Percentiles rank a stretch among this genome's conserved stretches.
Evolutionary conservation across 2,329 filamentous ascomycete genomes (phyloP).

Genomic region (Penicillium aurantiogriseum): DNA sequence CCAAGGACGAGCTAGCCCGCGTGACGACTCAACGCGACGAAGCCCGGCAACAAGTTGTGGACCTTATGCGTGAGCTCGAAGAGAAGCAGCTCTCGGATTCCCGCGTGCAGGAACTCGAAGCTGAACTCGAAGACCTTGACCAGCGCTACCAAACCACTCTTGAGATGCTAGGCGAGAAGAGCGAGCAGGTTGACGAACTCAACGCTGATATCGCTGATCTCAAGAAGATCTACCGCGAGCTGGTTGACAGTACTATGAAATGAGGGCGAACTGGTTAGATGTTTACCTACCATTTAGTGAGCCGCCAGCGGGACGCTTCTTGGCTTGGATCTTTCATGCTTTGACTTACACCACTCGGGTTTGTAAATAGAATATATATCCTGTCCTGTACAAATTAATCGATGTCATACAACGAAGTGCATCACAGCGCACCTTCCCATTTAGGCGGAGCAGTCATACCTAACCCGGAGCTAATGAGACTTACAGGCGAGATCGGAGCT

Average conservation of each 20-base stretch:
- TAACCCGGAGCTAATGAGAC: not conserved
- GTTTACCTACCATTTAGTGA: not conserved
- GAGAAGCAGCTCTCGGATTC: constrained; percentile 60
- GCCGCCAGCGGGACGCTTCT: not conserved
- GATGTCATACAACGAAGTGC: not conserved
- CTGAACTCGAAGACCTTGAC: constrained; percentile 66
- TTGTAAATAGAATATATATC: constrained; percentile 9
- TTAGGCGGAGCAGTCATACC: not conserved
- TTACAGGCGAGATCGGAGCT: not conserved
- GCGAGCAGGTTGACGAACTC: constrained; percentile 88
- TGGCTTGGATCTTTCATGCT: not conserved
- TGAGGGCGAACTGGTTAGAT: constrained; percentile 30
- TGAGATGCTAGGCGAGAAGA: constrained; percentile 95
- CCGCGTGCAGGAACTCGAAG: constrained; percentile 64
- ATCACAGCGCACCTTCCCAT: not conserved
- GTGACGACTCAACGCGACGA: constrained; percentile 86
- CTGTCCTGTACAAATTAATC: constrained; percentile 1
- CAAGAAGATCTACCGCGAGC: constrained; percentile 92
- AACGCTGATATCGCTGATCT: constrained; percentile 85
- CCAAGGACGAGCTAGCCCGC: constrained; percentile 79
- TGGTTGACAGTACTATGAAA: constrained; percentile 81
- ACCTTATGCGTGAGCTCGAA: constrained; percentile 83
- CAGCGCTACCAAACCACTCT: constrained; percentile 84
- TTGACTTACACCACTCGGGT: not conserved
- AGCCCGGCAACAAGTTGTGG: constrained; percentile 85